Base-by-base conservation (phyloP, 495 filamentous ascomycete genomes). In the Aspergillus avenaceus region DNA sequence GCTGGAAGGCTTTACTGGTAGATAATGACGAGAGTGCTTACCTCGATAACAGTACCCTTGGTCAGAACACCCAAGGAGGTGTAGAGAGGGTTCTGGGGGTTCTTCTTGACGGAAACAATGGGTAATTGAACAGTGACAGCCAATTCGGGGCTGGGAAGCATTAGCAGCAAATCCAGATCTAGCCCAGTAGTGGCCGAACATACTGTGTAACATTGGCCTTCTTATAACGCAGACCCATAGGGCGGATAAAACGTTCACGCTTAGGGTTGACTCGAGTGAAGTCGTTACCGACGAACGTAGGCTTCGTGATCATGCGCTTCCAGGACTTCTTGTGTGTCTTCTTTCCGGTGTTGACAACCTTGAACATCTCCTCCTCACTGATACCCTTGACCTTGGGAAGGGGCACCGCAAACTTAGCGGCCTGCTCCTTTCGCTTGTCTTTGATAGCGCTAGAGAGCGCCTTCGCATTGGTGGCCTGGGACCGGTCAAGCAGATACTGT, bases 361-460 rank as follows among this genome's bases (percentile, higher is more conserved):
- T 91, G 77, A 99, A 97, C 84, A 96, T 92, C 75, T 99, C 95
- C 77, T 96, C 91, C 76, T 97, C 91, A 55, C 82, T 82, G 59
- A 96, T 96, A 52, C 95, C 95, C 61, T 84, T 77, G 24, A 97
- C 92, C 73, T 96, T 97, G 13, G 93, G 93, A 62, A 99, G 67
- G 12, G 95, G 93, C 41, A 99, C 93, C 31, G 79, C 81, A 64
- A 96, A 99, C 67, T 95, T 90, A n/a, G 93, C 93, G 18, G 90
- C 90, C 79, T 95, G 95, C 71, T 96, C 91, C 45, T 80, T 77
- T 13, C 91, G 75, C 77, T 89, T 90, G 62, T 95, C 86, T 81
- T 95, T 95, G 62, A 95, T 91, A 41, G 87, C 86, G 53, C 75
- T 84, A 14, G 78, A 84, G 50, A 99, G 75, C 2, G 88, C 88